Conservation (phyloP, 352 stramenopile genomes). For the Peronospora farinosa region DNA sequence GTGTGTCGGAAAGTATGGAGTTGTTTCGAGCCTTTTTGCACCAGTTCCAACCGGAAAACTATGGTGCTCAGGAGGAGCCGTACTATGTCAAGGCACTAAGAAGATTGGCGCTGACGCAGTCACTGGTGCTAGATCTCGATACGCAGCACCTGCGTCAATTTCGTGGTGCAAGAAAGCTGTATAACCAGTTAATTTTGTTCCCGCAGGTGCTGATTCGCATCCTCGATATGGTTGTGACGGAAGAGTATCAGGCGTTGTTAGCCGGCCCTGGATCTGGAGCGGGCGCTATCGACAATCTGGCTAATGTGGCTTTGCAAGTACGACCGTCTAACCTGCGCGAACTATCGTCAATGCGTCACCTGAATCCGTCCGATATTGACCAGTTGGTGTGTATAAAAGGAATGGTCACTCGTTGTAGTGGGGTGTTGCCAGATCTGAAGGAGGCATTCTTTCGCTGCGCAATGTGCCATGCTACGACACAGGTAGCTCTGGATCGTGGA, state of each 20-base stretch:
- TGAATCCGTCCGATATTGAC: conserved; percentile 97
- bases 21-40: conserved; percentile 88
- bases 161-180: conserved; percentile 80
- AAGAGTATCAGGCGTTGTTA: conserved; percentile 80
- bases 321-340: conserved; percentile 94
- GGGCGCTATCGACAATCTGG: conserved; percentile 44
- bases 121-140: conserved; percentile 88
- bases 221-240: conserved; percentile 93
- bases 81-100: conserved; percentile 78
- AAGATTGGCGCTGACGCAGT: conserved; percentile 75
- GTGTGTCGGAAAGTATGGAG: conserved; percentile 87
- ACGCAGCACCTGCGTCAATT: conserved; percentile 87
- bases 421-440: conserved; percentile 98
- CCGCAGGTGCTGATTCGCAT: conserved; percentile 93
- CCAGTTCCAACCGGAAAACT: conserved; percentile 53
- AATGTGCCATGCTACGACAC: conserved; percentile 87
- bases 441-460: conserved; percentile 95
- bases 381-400: conserved; percentile 94
- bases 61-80: conserved; percentile 31
- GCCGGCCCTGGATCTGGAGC: conserved; percentile 14
- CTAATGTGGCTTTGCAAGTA: conserved; percentile 86
- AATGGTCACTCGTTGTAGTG: conserved; percentile 96
- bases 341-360: conserved; percentile 91
- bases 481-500: conserved; percentile 93
- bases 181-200: conserved; percentile 96